Conservation (phyloP, 306 rosid genomes). For the Castanospermum australe region DNA sequence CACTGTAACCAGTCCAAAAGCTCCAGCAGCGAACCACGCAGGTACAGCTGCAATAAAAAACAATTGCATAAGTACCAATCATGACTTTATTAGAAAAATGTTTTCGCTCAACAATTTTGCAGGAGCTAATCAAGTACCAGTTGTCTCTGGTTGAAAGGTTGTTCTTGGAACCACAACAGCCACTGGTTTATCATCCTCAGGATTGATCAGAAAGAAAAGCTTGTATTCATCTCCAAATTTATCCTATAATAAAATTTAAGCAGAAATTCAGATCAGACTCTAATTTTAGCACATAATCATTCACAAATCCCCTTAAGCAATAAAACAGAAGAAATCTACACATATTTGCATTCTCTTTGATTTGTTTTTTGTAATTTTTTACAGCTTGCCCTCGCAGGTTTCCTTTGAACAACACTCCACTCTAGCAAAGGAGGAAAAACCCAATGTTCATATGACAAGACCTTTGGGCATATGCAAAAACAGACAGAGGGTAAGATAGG, state of each 20-base stretch:
- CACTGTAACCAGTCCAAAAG: slow-evolving; percentile 91
- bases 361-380: slow-evolving; percentile 85
- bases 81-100: neutral
- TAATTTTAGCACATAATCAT: slow-evolving; percentile 26
- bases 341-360: slow-evolving; percentile 74
- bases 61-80: slow-evolving; percentile 11
- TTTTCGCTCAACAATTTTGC: neutral
- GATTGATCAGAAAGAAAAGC: slow-evolving; percentile 87
- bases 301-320: neutral
- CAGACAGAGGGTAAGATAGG: slow-evolving; percentile 9
- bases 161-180: slow-evolving; percentile 88
- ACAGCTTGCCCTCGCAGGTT: slow-evolving; percentile 90
- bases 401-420: slow-evolving; percentile 95
- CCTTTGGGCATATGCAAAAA: slow-evolving; percentile 9
- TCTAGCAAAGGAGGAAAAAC: slow-evolving; percentile 47
- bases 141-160: slow-evolving; percentile 91
- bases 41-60: slow-evolving; percentile 71
- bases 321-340: neutral
- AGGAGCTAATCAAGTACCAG: slow-evolving; percentile 52
- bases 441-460: slow-evolving; percentile 25
- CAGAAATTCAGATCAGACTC: neutral
- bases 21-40: slow-evolving; percentile 93
- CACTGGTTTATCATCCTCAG: slow-evolving; percentile 97
- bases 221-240: slow-evolving; percentile 80
- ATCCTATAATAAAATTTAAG: slow-evolving; percentile 49